Evolutionary conservation across 208 protist genomes (phyloP), one percentile per base, ranked within the genome.

Genomic region (Leishmania gerbilli): DNA sequence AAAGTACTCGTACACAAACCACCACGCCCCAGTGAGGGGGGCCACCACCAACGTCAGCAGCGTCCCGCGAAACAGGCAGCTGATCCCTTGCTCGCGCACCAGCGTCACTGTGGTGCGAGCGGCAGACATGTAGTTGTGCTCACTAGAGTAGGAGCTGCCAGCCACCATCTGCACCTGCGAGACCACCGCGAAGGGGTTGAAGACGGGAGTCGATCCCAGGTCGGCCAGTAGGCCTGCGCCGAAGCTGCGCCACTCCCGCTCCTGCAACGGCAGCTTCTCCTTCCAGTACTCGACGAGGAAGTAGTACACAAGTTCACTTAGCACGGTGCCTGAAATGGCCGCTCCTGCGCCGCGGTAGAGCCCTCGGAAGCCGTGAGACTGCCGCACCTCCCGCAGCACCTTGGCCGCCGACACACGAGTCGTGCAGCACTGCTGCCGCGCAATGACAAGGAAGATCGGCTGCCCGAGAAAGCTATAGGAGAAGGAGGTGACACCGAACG

Each of bases 141-240:
- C 90, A 34, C 82, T 87, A 56, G 86, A 81, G 69, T 89, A 90
- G 64, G 79, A 82, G 79, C 82, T 88, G 65, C 90, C 93, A 34
- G 90, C 93, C 65, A 96, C 91, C 93, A 96, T 96, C 79, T 96
- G 93, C 74, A 95, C 89, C 88, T 96, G 93, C 71, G 90, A 94
- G 17, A 96, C 83, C 1, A 96, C 93, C 2, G 84, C 91, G 55
- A 96, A 96, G 1, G 93, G 93, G 77, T 93, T 96, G 85, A 93
- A 96, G 40, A 96, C 79, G 0, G 91, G 93, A 6, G 90, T 89
- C n/a, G 90, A 94, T 58, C 82, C 55, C 55, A 92, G 34, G 62
- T 96, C 93, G 19, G 93, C 93, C 0, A 93, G 79, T 47, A 96
- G 84, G 13, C 93, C 93, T 17, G 89, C 90, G 21, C 84, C 89